Evolutionary conservation across 768 basidiomycete species (phyloP).

Genomic region (Tricholoma saponaceum): DNA sequence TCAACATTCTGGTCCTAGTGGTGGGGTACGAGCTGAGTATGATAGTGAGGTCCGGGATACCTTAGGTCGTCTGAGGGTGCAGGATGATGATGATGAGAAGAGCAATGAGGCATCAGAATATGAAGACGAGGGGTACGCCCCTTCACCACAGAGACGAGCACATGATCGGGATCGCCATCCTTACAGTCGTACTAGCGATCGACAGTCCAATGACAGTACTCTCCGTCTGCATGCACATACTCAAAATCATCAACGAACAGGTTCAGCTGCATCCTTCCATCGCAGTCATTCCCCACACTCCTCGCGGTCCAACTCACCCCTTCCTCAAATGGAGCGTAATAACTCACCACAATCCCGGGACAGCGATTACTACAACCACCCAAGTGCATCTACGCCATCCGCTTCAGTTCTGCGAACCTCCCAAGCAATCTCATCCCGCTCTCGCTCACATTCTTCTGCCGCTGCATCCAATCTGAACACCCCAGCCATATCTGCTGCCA

Average conservation of each 20-base stretch:
- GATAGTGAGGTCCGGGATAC: conserved; percentile 44
- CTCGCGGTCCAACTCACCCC: conserved; percentile 41
- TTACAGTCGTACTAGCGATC: conserved; percentile 29
- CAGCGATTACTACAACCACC: conserved; percentile 23
- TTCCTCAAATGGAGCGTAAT: conserved; percentile 26
- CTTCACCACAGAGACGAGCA: conserved; percentile 35
- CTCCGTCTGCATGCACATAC: conserved; percentile 37
- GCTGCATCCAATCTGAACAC: conserved; percentile 49
- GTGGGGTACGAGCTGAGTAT: conserved; percentile 31
- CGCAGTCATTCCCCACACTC: conserved; percentile 33
- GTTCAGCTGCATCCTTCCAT: conserved; percentile 43
- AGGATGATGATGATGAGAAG: conserved; percentile 36
- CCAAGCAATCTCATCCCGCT: conserved; percentile 47
- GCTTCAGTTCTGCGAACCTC: conserved; percentile 49
- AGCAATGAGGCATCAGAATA: conserved; percentile 64
- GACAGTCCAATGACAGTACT: conserved; percentile 35
- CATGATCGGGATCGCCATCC: conserved; percentile 36
- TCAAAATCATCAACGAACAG: conserved; percentile 50
- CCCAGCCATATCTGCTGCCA: conserved; percentile 72
- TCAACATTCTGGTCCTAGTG: conserved; percentile 7
- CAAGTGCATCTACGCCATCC: conserved; percentile 35
- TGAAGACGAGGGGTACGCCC: conserved; percentile 52
- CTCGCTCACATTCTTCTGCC: conserved; percentile 56
- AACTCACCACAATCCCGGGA: conserved; percentile 26
- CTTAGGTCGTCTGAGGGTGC: conserved; percentile 46